Conservation (phyloP, 2,329 filamentous ascomycete genomes). For the Rhinocladiella similis region DNA sequence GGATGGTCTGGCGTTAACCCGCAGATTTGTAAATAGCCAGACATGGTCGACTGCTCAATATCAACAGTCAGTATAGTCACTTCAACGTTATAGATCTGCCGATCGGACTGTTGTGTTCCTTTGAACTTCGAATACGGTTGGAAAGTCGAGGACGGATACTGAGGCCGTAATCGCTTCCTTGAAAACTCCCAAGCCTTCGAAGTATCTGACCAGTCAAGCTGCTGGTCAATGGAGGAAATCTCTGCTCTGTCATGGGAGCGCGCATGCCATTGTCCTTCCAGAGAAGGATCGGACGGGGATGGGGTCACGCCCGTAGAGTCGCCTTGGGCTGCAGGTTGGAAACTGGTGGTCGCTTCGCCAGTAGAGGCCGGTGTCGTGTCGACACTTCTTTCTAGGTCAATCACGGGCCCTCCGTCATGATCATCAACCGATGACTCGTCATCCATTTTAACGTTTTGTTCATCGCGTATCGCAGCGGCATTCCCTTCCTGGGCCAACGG, state of each 20-base stretch:
- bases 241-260: slow-evolving; percentile 6
- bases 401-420: neutral
- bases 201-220: slow-evolving; percentile 22
- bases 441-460: slow-evolving; percentile 1
- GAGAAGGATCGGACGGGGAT: slow-evolving; percentile 1
- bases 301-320: neutral
- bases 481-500: neutral
- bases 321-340: too few relatives aligned
- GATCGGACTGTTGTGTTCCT: slow-evolving; percentile 90
- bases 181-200: slow-evolving; percentile 26
- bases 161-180: slow-evolving; percentile 54
- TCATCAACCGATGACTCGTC: neutral
- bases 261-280: neutral
- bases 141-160: slow-evolving; percentile 81
- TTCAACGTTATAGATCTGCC: slow-evolving; percentile 90
- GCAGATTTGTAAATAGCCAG: slow-evolving; percentile 93
- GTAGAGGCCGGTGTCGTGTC: neutral
- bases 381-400: neutral
- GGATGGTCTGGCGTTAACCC: slow-evolving; percentile 96
- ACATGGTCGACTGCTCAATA: slow-evolving; percentile 89
- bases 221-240: slow-evolving; percentile 22
- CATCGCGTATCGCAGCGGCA: neutral
- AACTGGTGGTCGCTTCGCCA: neutral
- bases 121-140: slow-evolving; percentile 84
- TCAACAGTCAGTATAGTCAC: slow-evolving; percentile 97